phyloP scores from a whole-genome alignment of 2,329 filamentous ascomycete genomes.

The Aureobasidium vineae region DNA sequence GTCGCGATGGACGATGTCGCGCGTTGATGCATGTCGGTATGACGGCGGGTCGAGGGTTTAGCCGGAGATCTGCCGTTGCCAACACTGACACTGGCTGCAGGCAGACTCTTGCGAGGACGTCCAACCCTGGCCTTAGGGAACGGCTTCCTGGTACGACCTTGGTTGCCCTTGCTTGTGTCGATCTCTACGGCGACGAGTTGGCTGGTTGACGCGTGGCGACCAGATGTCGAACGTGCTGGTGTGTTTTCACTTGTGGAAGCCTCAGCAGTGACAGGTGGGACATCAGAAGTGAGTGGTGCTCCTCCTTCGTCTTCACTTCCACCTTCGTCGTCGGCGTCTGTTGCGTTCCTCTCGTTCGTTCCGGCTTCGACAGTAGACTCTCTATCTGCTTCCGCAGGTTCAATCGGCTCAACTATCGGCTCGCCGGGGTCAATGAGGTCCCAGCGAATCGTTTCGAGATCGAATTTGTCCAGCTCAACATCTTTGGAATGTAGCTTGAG shows the following conservation, averaged over 20 bases:
- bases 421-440: conserved; percentile 59
- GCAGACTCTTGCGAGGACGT: conserved; percentile 9
- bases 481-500: conserved; percentile 37
- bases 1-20: background rate
- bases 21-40: background rate
- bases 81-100: background rate
- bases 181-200: conserved; percentile 20
- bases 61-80: conserved; percentile 9
- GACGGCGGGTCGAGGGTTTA: background rate
- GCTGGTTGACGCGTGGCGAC: background rate
- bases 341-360: conserved; percentile 39
- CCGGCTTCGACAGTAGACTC: conserved; percentile 34
- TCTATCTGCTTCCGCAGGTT: conserved; percentile 36
- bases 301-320: conserved; percentile 30
- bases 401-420: conserved; percentile 34
- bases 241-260: background rate
- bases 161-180: background rate
- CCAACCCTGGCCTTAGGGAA: conserved; percentile 7
- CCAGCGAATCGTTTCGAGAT: conserved; percentile 61
- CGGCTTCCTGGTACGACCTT: background rate
- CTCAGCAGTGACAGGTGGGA: background rate
- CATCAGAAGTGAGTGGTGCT: conserved; percentile 15
- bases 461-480: conserved; percentile 47
- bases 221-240: background rate
- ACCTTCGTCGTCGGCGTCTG: conserved; percentile 39